Conservation (phyloP, 768 basidiomycete genomes). For the Lenzites betulinus region DNA sequence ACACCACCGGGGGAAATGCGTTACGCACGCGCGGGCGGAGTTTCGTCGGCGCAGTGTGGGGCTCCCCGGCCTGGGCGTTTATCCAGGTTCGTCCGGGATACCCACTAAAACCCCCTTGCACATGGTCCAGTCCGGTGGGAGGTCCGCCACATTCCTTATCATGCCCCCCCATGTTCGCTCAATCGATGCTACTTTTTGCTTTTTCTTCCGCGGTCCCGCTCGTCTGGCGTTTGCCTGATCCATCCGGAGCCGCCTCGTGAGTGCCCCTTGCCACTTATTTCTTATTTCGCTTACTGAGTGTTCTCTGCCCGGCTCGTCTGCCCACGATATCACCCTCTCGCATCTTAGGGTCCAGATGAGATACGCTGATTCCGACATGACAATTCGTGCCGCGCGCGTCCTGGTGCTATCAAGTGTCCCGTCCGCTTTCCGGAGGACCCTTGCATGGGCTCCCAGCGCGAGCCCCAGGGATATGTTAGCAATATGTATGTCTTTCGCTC, state of each 20-base stretch:
- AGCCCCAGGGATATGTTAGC: not conserved
- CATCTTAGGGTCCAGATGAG: constrained; percentile 21
- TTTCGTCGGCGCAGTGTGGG: not conserved
- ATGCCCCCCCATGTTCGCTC: not conserved
- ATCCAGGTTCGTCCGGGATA: not conserved
- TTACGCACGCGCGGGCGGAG: not conserved
- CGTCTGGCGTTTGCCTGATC: not conserved
- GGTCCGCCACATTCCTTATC: not conserved
- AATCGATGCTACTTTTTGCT: not conserved
- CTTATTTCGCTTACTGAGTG: not conserved
- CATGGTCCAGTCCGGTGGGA: not conserved
- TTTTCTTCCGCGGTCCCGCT: not conserved
- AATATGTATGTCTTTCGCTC: no score
- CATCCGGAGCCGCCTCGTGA: not conserved
- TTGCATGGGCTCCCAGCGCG: not conserved
- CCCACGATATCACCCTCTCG: constrained; percentile 6
- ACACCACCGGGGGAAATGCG: not conserved
- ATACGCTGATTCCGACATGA: constrained; percentile 5
- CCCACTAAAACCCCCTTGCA: not conserved
- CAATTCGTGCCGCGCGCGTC: not conserved
- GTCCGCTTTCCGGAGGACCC: not conserved
- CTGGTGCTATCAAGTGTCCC: not conserved
- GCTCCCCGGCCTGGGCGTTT: not conserved
- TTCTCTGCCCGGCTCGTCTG: no score
- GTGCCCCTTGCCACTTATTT: not conserved